Conservation (phyloP, 345 rosid species). For the Kernera saxatilis region DNA sequence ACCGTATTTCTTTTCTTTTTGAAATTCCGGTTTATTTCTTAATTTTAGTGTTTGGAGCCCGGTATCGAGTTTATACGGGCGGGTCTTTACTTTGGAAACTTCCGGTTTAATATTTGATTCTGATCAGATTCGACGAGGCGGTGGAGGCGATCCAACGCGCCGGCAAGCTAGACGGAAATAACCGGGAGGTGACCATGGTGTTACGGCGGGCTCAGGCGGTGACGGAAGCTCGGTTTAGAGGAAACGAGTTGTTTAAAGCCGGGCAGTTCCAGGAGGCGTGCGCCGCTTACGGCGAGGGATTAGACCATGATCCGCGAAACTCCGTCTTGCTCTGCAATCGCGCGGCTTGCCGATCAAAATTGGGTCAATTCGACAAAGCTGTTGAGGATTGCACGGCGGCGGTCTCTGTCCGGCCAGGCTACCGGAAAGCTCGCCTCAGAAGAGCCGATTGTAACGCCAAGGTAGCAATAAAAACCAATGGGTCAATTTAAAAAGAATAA, state of each 20-base stretch:
- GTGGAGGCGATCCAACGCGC: conserved; percentile 62
- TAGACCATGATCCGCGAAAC: conserved; percentile 65
- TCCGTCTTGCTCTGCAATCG: conserved; percentile 81
- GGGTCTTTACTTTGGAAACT: conserved; percentile 6
- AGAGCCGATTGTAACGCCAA: conserved; percentile 77
- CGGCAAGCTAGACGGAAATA: conserved; percentile 57
- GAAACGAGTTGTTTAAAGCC: conserved; percentile 69
- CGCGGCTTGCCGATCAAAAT: conserved; percentile 70
- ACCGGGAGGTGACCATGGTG: conserved; percentile 51
- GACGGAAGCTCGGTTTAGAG: conserved; percentile 55
- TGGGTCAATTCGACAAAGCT: conserved; percentile 56
- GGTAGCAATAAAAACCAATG: conserved; percentile 30
- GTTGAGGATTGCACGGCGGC: conserved; percentile 74
- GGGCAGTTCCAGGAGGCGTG: conserved; percentile 49
- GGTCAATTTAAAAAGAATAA: neutral
- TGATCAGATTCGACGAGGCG: conserved; percentile 62
- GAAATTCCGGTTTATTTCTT: neutral
- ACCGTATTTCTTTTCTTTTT: too few species aligned
- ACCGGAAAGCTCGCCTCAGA: conserved; percentile 77
- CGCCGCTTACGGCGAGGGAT: conserved; percentile 63
- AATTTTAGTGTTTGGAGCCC: neutral
- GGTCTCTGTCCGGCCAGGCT: conserved; percentile 53
- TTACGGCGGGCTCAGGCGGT: conserved; percentile 49
- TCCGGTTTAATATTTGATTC: neutral
- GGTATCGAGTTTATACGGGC: neutral